Conservation (phyloP, 345 rosid species). For the Chamaenerion angustifolium region DNA sequence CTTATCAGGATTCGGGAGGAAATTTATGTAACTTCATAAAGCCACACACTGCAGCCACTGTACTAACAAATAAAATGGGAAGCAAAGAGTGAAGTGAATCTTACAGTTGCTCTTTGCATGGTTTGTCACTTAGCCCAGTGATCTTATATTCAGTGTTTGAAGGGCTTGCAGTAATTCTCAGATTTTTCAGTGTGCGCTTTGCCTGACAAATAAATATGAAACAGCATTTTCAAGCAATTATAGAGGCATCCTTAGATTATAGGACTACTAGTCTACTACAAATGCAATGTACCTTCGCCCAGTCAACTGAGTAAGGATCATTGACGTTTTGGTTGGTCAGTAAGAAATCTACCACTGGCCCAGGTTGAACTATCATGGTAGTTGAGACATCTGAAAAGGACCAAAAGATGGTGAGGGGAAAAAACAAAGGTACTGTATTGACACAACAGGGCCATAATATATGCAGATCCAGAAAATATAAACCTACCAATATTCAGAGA, state of each 20-base stretch:
- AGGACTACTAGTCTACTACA: neutral
- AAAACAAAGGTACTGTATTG: neutral
- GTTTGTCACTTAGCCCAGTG: constrained; percentile 59
- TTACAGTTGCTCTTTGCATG: constrained; percentile 32
- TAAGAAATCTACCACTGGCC: constrained; percentile 63
- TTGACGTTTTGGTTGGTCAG: constrained; percentile 48
- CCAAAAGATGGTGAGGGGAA: neutral
- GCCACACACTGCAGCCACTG: too few relatives aligned
- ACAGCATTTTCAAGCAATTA: neutral
- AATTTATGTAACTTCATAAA: too few relatives aligned
- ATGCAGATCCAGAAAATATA: neutral
- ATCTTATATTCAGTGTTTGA: constrained; percentile 69
- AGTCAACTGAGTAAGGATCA: constrained; percentile 52
- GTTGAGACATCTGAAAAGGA: constrained; percentile 29
- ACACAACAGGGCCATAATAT: neutral
- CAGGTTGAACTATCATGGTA: constrained; percentile 74
- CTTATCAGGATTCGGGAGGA: too few relatives aligned
- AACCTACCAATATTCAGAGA: constrained; percentile 32
- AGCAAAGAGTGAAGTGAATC: neutral
- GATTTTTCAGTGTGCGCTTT: constrained; percentile 47
- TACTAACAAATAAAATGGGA: neutral
- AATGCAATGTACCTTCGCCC: constrained; percentile 48
- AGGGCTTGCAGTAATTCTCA: constrained; percentile 57
- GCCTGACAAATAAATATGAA: constrained; percentile 30
- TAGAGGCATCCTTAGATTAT: neutral